Base-by-base conservation (phyloP, 2,329 filamentous ascomycete species). In the Plectosphaerella cucumerina region DNA sequence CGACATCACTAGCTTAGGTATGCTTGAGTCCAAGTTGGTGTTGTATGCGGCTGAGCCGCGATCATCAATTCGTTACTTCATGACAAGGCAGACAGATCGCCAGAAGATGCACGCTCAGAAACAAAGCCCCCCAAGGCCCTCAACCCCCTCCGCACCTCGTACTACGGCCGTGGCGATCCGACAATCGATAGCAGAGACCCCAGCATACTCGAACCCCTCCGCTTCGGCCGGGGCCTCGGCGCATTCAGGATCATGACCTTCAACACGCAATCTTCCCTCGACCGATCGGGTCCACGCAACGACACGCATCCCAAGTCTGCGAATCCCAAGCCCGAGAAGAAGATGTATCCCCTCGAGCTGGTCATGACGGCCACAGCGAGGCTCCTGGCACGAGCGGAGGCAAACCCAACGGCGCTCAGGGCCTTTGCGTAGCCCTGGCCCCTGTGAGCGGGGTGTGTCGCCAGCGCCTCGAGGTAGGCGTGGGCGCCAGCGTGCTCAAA, bases 271-370 rank as follows among this genome's bases (percentile, higher is more conserved):
- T 42, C 39, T 6, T 42, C 39, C n/a, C n/a, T 5, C 39, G 39
- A 17, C n/a, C 39, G 35, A 18, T 37, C 35, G 14, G 35, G n/a
- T 4, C 17, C 39, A 10, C 39, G 39, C 39, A 42, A 5, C 39
- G 39, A 18, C n/a, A 42, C 39, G 39, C 39, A 42, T 17, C 44
- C 44, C 26, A 33, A 20, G n/a, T 47, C 44, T 18, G 34, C 44
- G 26, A 47, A 47, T 12, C n/a, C 44, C 44, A 47, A 15, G 15
- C 44, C 44, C 1, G 44, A 47, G 44, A 47, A 47, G 44, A 47
- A 47, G 15, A 47, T 47, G 31, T 47, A 47, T 8, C 44, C 44
- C 15, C 18, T 9, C n/a, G 44, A 47, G 26, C 44, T 35, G 15
- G 44, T 35, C 18, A 47, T 17, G 12, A 35, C 44, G 10, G 44